These are phyloP conservation scores for Rhizoclosmatium globosum DNA, from an alignment of 192 early-diverging fungal genomes.

Conservation along the genomic window DNA sequence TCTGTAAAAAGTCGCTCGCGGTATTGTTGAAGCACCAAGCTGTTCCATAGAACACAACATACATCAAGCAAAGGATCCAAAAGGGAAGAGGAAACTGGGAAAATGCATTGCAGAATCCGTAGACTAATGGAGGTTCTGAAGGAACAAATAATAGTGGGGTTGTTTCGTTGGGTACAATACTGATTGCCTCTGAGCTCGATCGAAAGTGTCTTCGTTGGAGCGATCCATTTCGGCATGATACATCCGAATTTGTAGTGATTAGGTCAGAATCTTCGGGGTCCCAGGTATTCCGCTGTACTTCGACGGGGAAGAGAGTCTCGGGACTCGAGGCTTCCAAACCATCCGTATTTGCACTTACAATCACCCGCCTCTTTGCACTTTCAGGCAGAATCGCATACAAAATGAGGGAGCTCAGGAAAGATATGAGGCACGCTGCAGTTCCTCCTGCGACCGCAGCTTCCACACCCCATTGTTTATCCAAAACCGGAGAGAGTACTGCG, in stretches of 20 bases:
- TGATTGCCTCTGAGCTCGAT: background rate
- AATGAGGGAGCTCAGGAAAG: constrained; percentile 47
- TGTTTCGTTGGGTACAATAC: background rate
- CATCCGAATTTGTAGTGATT: background rate
- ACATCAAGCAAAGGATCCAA: constrained; percentile 62
- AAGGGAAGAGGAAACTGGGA: constrained; percentile 54
- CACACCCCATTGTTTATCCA: constrained; percentile 38
- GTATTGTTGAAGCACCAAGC: constrained; percentile 66
- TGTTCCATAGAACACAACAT: constrained; percentile 63
- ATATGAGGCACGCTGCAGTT: constrained; percentile 53
- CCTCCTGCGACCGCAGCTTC: constrained; percentile 58
- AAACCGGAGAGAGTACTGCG: constrained; percentile 58
- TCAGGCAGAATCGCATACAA: constrained; percentile 49
- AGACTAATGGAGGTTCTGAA: background rate
- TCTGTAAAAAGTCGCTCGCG: constrained; percentile 62
- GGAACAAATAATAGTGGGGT: constrained; percentile 10
- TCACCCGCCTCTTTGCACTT: background rate
- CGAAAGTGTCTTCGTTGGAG: background rate
- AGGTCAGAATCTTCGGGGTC: background rate
- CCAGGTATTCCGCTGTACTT: background rate
- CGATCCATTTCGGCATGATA: background rate
- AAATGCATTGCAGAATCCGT: constrained; percentile 22
- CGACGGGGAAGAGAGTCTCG: background rate
- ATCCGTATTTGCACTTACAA: background rate
- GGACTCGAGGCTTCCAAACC: background rate